Base-by-base conservation (phyloP, 2,329 filamentous ascomycete species). In the Xylariaceae sp. region DNA sequence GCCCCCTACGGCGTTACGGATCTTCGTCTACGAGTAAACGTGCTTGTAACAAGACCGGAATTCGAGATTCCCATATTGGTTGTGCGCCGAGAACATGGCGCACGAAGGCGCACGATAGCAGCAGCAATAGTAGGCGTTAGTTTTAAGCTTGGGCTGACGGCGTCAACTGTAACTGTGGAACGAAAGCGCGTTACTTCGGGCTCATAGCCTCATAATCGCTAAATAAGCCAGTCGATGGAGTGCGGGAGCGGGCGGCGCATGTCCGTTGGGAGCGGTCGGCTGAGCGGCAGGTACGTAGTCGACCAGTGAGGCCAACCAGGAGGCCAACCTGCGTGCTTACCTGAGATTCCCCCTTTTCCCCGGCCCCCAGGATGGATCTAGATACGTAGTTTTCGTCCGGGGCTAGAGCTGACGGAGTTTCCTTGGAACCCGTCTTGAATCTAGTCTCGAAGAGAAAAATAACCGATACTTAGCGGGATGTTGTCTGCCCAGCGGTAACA, bases 391-490 rank as follows among this genome's bases (percentile, higher is more conserved):
- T 30, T 30, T 30, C 5, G 23, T 30, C 37, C 37, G 37, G 37
- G 37, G 23, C 23, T 30, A 30, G 37, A 41, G 37, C 15, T 54
- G 44, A 45, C 11, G 53, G 13, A 47, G 34, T 30, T 48, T 44
- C n/a, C 49, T 51, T 45, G 47, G 45, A 51, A 35, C 9, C 47
- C 23, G n/a, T 10, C 52, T 56, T 9, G 11, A 13, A 41, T 3
- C 37, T 10, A 50, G 57, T 62, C 57, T 62, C 30, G 45, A 55
- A 57, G 55, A 48, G 9, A 15, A 15, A 9, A 62, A 55, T 57
- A 13, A 60, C 58, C 55, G 57, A 60, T 18, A 55, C 17, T 17
- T 41, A 30, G 41, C 41, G 6, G 45, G 45, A 10, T 10, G 34
- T 37, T 50, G 49, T 49, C 49, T 41, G 60, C 54, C 55, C 55